Conservation (phyloP, 495 filamentous ascomycete species). For the Aspergillus coremiiformis region DNA sequence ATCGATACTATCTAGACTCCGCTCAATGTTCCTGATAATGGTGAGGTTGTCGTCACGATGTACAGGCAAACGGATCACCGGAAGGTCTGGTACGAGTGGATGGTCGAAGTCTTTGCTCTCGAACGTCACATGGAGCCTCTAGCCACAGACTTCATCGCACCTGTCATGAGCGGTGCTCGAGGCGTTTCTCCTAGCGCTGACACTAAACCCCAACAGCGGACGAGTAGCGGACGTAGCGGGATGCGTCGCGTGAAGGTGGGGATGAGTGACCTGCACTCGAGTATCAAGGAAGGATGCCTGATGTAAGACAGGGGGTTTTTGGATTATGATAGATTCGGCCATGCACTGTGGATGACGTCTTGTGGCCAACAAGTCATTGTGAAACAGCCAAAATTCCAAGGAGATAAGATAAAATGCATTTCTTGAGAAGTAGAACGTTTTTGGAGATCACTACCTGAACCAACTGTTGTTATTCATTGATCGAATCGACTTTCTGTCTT, state of each 20-base stretch:
- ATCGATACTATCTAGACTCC: constrained; percentile 53
- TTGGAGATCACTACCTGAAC: neutral
- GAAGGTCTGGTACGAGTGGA: constrained; percentile 99
- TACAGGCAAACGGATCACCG: constrained; percentile 91
- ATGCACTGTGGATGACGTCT: neutral
- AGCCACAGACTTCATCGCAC: constrained; percentile 15
- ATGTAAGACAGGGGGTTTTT: constrained; percentile 52
- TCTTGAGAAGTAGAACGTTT: neutral
- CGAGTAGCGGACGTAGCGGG: constrained; percentile 38
- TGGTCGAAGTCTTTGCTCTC: constrained; percentile 73
- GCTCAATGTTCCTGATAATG: constrained; percentile 75
- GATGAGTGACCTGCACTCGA: constrained; percentile 78
- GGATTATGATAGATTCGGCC: neutral
- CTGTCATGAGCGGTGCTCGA: constrained; percentile 29
- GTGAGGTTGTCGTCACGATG: constrained; percentile 83
- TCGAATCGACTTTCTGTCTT: neutral
- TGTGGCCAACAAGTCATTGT: neutral
- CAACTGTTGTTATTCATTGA: neutral
- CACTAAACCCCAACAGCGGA: constrained; percentile 9
- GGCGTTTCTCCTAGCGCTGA: constrained; percentile 27
- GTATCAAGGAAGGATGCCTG: constrained; percentile 82
- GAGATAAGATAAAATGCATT: neutral
- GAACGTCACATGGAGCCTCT: constrained; percentile 20
- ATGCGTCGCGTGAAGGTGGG: constrained; percentile 64
- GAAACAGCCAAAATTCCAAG: neutral